Conservation (phyloP, 2,329 filamentous ascomycete species). For the Lojkania enalia region DNA sequence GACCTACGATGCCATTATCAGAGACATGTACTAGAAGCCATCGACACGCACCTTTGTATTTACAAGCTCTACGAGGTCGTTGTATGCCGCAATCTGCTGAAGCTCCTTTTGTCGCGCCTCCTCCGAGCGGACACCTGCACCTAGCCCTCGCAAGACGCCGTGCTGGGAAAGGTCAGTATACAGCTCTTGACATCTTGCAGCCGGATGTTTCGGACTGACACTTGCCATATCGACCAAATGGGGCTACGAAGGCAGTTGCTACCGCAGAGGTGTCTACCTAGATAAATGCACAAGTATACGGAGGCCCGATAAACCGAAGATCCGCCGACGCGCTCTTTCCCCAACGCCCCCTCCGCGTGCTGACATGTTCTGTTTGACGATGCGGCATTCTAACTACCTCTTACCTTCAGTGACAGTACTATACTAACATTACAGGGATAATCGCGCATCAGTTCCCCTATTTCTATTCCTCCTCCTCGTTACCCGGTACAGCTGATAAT, state of each 20-base stretch:
- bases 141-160: conserved; percentile 69
- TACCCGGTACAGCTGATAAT: conserved; percentile 21
- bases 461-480: conserved; percentile 11
- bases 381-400: conserved; percentile 4
- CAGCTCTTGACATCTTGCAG: not conserved
- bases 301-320: too few relatives aligned
- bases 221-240: conserved; percentile 47
- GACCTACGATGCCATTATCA: conserved; percentile 37
- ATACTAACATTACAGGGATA: conserved; percentile 42
- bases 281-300: too few relatives aligned
- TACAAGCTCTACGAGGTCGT: conserved; percentile 68
- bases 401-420: conserved; percentile 24
- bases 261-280: too few relatives aligned
- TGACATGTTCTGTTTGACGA: not conserved
- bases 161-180: conserved; percentile 71
- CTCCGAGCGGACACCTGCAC: conserved; percentile 63
- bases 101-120: conserved; percentile 72
- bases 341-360: too few relatives aligned
- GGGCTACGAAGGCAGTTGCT: too few relatives aligned
- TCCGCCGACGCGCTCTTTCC: too few relatives aligned
- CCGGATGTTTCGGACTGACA: conserved; percentile 32
- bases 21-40: not conserved
- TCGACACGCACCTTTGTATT: conserved; percentile 60
- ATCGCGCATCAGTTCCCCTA: conserved; percentile 20
- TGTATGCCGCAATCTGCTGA: conserved; percentile 76